These are phyloP conservation scores for Camellia japonica DNA, from an alignment of 148 eudicot species.

Conservation along the genomic window DNA sequence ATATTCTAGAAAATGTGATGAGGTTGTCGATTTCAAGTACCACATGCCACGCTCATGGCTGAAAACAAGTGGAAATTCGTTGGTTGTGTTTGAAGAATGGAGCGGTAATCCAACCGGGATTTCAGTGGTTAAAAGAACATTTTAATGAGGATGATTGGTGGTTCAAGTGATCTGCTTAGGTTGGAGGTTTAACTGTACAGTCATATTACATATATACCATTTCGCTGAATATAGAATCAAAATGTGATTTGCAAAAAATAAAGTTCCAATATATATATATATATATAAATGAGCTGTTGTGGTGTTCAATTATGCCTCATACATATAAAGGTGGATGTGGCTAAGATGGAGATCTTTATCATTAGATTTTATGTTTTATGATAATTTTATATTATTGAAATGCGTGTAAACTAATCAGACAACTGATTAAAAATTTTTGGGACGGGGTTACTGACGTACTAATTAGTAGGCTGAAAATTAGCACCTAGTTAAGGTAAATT, in stretches of 20 bases:
- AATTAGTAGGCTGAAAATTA: too few relatives aligned
- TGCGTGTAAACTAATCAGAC: too few relatives aligned
- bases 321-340: too few relatives aligned
- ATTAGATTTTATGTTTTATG: too few relatives aligned
- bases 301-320: too few relatives aligned
- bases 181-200: constrained; percentile 7
- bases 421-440: too few relatives aligned
- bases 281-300: neutral
- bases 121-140: constrained; percentile 56
- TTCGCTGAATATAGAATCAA: neutral
- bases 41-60: constrained; percentile 88
- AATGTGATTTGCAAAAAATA: too few relatives aligned
- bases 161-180: neutral
- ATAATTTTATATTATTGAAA: too few relatives aligned
- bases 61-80: constrained; percentile 51
- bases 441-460: too few relatives aligned
- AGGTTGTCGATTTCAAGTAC: constrained; percentile 46
- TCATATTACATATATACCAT: neutral
- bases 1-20: neutral
- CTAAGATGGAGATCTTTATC: too few relatives aligned
- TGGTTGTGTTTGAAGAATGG: constrained; percentile 78
- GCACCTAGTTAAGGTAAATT: too few relatives aligned
- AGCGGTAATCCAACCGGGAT: constrained; percentile 67
- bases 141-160: neutral
- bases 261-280: too few relatives aligned